phyloP scores from a whole-genome alignment of 2,329 filamentous ascomycete genomes.

The Clarireedia monteithiana region DNA sequence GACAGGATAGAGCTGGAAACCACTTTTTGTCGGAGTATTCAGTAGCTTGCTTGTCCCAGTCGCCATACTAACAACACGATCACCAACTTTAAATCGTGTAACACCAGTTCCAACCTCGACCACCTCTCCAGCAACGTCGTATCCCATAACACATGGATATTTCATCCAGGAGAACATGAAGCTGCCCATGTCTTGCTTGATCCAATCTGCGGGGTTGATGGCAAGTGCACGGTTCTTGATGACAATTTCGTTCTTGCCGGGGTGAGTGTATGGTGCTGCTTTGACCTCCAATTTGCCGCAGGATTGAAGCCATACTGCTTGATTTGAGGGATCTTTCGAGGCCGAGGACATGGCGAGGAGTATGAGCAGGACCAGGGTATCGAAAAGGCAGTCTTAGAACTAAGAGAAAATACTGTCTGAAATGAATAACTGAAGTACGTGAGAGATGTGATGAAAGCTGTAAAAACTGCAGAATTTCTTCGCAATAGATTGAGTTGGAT shows the following conservation, averaged over 20 bases:
- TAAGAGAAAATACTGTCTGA: no score
- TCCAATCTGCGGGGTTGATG: slow-evolving; percentile 35
- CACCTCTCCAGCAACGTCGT: slow-evolving; percentile 48
- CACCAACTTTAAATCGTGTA: slow-evolving; percentile 40
- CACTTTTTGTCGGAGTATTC: slow-evolving; percentile 23
- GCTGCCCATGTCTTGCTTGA: slow-evolving; percentile 9
- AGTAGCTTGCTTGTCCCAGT: slow-evolving; percentile 21
- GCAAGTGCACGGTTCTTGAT: slow-evolving; percentile 34
- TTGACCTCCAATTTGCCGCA: slow-evolving; percentile 28
- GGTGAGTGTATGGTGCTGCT: slow-evolving; percentile 31
- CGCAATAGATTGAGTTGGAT: no score
- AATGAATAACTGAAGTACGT: no score
- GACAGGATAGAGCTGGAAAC: slow-evolving; percentile 28
- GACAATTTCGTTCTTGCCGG: slow-evolving; percentile 31
- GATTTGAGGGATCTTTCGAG: background rate
- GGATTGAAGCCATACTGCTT: slow-evolving; percentile 14
- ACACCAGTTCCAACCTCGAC: slow-evolving; percentile 38
- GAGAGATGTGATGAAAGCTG: no score
- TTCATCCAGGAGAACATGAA: slow-evolving; percentile 10
- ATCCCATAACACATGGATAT: slow-evolving; percentile 36
- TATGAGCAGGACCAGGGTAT: background rate
- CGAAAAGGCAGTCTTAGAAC: no score
- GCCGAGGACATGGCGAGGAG: background rate
- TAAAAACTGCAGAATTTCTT: no score
- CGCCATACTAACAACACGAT: slow-evolving; percentile 38